A percentile compares a stretch with the other conserved stretches of the same genome.
These are phyloP conservation scores for Auxenochlorella protothecoides DNA, from an alignment of 139 green algal species.

Conservation along the genomic window DNA sequence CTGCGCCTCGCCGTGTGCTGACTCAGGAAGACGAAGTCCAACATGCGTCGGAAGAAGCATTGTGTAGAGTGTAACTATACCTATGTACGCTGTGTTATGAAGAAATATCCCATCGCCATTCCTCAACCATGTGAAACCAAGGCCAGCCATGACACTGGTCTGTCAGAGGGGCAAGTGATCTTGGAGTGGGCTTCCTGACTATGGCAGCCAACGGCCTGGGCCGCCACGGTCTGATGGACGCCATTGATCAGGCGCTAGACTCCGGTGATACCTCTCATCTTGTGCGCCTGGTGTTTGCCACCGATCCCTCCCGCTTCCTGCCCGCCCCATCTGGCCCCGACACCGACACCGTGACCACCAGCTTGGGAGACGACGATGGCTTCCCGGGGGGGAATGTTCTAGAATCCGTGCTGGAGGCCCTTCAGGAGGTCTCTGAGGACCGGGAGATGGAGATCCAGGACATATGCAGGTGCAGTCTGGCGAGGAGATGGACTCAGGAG, in stretches of 20 bases:
- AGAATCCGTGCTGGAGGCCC: slow-evolving; percentile 9
- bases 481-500: too few species aligned
- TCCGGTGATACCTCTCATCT: slow-evolving; percentile 33
- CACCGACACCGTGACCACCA: slow-evolving; percentile 9
- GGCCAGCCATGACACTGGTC: too few species aligned
- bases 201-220: not conserved
- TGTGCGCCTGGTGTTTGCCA: slow-evolving; percentile 27
- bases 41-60: too few species aligned
- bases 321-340: not conserved
- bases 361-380: not conserved
- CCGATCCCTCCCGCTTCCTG: not conserved
- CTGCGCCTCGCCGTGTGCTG: too few species aligned
- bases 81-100: too few species aligned
- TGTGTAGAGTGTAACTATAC: too few species aligned
- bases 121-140: too few species aligned
- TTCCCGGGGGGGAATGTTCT: not conserved
- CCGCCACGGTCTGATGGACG: slow-evolving; percentile 1
- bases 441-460: slow-evolving; percentile 32
- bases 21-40: too few species aligned
- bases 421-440: slow-evolving; percentile 36
- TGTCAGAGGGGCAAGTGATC: too few species aligned
- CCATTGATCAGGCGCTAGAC: slow-evolving; percentile 32
- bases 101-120: too few species aligned
- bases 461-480: slow-evolving; percentile 23
- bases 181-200: not conserved